Evolutionary conservation across 78 protist genomes (phyloP).

Genomic region (Emiliania huxleyi): DNA sequence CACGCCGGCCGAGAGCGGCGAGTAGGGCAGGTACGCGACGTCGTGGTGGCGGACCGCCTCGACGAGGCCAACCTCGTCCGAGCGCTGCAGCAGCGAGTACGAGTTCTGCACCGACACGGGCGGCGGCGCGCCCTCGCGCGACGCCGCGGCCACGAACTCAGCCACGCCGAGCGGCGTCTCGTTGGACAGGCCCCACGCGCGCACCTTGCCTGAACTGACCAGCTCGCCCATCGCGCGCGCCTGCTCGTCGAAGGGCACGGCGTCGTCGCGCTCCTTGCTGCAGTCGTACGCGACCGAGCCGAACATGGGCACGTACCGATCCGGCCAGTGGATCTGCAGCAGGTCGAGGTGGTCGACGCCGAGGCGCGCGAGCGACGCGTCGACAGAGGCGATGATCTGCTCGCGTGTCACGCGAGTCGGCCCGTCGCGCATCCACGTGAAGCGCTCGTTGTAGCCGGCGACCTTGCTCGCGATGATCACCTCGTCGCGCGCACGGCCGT

Average conservation of each 20-base stretch:
- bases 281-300: conserved; percentile 22
- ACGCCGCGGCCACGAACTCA: not conserved
- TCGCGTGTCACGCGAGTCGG: not conserved
- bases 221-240: conserved; percentile 42
- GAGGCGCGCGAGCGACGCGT: conserved; percentile 49
- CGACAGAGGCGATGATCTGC: conserved; percentile 33
- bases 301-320: conserved; percentile 33
- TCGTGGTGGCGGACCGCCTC: not conserved
- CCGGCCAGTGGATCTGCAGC: conserved; percentile 65
- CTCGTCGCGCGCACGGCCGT: not conserved
- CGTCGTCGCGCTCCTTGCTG: not conserved
- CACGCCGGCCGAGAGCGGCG: conserved; percentile 30
- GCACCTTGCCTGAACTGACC: conserved; percentile 49
- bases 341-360: conserved; percentile 50
- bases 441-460: conserved; percentile 17
- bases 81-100: conserved; percentile 34
- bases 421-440: not conserved
- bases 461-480: conserved; percentile 36
- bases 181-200: conserved; percentile 40
- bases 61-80: conserved; percentile 21
- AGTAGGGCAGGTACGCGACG: conserved; percentile 15
- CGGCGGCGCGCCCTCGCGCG: not conserved
- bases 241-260: conserved; percentile 42
- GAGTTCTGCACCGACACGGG: conserved; percentile 41
- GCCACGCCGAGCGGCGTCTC: conserved; percentile 46